Percentiles rank a stretch among this genome's conserved stretches.
Evolutionary conservation across 495 filamentous ascomycete genomes (phyloP).

Genomic region (Saxispiralis lemnorum): DNA sequence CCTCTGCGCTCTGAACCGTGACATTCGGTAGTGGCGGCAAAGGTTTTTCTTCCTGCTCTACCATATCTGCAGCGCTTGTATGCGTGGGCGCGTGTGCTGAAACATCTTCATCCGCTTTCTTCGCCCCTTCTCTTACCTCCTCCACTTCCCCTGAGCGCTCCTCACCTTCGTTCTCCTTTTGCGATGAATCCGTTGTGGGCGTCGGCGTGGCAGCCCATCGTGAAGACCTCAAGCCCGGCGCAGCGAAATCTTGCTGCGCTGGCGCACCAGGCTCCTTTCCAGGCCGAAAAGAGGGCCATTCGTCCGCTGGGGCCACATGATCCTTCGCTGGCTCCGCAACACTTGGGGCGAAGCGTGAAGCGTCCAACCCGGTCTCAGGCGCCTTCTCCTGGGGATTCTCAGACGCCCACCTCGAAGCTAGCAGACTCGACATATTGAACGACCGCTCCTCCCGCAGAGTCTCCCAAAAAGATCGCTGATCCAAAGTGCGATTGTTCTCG

Average conservation of each 20-base stretch:
- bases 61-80: neutral
- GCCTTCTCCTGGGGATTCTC: neutral
- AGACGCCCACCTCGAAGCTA: conserved; percentile 10
- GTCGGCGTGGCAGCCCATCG: conserved; percentile 9
- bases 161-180: neutral
- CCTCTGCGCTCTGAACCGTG: neutral
- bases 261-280: neutral
- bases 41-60: neutral
- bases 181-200: neutral
- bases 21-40: neutral
- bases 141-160: neutral
- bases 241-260: neutral
- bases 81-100: neutral
- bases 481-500: conserved; percentile 22
- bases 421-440: conserved; percentile 10
- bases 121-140: neutral
- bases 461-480: conserved; percentile 24
- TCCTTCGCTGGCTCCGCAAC: too few relatives aligned
- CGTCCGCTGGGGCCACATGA: too few relatives aligned
- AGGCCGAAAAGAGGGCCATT: neutral
- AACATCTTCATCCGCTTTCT: neutral
- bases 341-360: conserved; percentile 4
- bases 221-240: conserved; percentile 6
- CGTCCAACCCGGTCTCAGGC: conserved; percentile 16
- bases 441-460: conserved; percentile 12